Evolutionary conservation across 169 alveolate species (phyloP), one percentile per base, ranked within the genome.

Genomic region (Amoebophrya sp.): DNA sequence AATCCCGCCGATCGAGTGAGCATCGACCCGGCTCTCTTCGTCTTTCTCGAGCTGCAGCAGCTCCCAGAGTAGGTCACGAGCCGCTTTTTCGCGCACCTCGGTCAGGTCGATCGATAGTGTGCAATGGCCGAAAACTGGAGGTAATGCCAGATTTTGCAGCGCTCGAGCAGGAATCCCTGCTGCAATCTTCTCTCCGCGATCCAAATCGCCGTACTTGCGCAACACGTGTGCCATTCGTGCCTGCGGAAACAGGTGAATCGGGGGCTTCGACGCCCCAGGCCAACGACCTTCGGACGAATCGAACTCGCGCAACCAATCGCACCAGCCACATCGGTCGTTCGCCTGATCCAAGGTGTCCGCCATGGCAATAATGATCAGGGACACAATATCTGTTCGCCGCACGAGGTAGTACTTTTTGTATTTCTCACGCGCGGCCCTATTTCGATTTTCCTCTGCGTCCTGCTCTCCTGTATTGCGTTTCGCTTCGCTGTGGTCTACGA

Each of bases 291-390:
- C 66, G 18, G 7, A n/a, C n/a, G n/a, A n/a, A n/a, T n/a, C n/a
- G n/a, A n/a, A n/a, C n/a, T n/a, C n/a, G n/a, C 83, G 83, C 35
- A 66, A 25, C 83, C 83, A 66, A 2, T 66, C 83, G 83, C 83
- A 66, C 83, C 83, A 66, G 32, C 83, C 83, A 25, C 83, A 66
- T 7, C 83, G 83, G 35, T 25, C 83, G 18, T 66, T 66, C 83
- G 83, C 83, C 83, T 66, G 83, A 66, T 66, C 83, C 83, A 66
- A 1, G 12, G 83, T 66, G 83, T 66, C 83, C 35, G 83, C 83
- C 83, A 66, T 66, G 7, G 35, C 83, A 2, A 66, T n/a, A n/a
- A 66, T 66, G 10, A 66, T 7, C 83, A 66, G 35, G 18, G 83
- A 7, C 12, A 66, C 83, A 2, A 25, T 25, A 25, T 66, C 83